Base-by-base conservation (phyloP, 305 asterid species). In the Striga hermonthica region DNA sequence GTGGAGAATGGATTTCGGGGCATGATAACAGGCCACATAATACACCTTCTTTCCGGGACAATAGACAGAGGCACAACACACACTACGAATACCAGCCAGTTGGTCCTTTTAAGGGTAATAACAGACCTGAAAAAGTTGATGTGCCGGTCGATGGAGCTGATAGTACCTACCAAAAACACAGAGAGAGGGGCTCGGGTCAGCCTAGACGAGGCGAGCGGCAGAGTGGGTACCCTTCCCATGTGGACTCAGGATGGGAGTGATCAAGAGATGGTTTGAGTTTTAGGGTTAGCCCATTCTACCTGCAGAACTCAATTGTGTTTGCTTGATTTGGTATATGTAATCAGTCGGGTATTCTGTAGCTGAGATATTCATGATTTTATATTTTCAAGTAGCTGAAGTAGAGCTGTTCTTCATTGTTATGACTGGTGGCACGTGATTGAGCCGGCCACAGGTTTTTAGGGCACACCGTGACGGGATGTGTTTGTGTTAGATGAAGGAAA, bases 21-120 rank as follows among this genome's bases (percentile, higher is more conserved):
- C 80, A 78, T 53, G 89, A 81, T 58, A 73, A 60, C 71, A 62
- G 83, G 73, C 81, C 76, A 45, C 77, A 76, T 62, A 74, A 75
- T 54, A 13, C 31, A 37, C 73, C 82, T 57, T 66, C 79, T 36
- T 76, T 75, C 62, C 82, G 82, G 50, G 96, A 84, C 54, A 86
- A 84, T 53, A 86, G 88, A 64, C 95, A 62, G 63, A 75, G 85
- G 77, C 85, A 76, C 60, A 83, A 76, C 67, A 58, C 40, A 69
- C 95, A 88, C 57, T 84, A 74, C 76, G 96, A 85, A 77, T 88
- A 93, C 81, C 99, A 90, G 79, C 95, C 95, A 1, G 95, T 88
- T 7, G 95, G 89, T 55, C 82, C 82, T 12, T 57, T 64, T 63
- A 83, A 82, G 84, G 78, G 71, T 48, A 76, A 22, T 22, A 22